These are phyloP conservation scores for Leishmania tropica DNA, from an alignment of 208 protist species.

Conservation along the genomic window DNA sequence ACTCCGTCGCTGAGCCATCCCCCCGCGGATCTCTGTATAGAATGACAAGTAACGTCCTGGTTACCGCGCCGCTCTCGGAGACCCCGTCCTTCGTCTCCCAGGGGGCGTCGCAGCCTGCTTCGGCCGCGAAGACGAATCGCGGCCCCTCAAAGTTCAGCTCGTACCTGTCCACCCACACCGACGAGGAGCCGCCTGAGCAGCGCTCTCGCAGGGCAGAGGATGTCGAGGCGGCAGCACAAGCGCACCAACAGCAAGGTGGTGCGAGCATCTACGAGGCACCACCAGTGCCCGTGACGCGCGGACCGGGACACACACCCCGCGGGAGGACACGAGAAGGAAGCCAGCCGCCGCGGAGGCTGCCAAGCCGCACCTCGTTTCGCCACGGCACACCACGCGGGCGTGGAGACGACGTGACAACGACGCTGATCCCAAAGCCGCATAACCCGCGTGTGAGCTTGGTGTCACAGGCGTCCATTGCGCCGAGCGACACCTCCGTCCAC, in stretches of 20 bases:
- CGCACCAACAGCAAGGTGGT: neutral
- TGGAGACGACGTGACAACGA: neutral
- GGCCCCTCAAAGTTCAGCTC: neutral
- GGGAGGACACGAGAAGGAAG: slow-evolving; percentile 24
- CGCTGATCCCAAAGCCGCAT: neutral
- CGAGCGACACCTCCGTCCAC: slow-evolving; percentile 19
- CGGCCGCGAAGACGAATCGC: neutral
- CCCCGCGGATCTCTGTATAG: neutral
- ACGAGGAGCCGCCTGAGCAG: neutral
- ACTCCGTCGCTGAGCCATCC: neutral
- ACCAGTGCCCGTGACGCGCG: slow-evolving; percentile 49
- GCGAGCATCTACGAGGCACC: slow-evolving; percentile 18
- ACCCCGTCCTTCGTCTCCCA: neutral
- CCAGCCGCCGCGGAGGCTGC: slow-evolving; percentile 27
- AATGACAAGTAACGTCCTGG: neutral
- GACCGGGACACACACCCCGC: slow-evolving; percentile 37
- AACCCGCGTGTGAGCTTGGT: neutral
- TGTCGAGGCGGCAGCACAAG: neutral
- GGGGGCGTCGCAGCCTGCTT: neutral
- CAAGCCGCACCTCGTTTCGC: slow-evolving; percentile 32
- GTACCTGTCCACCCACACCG: neutral
- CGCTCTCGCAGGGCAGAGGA: neutral
- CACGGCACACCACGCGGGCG: slow-evolving; percentile 14
- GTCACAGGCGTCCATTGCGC: slow-evolving; percentile 8
- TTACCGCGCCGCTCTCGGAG: neutral